Conservation (phyloP, 1,284 basidiomycete species). For the Fistulina hepatica region DNA sequence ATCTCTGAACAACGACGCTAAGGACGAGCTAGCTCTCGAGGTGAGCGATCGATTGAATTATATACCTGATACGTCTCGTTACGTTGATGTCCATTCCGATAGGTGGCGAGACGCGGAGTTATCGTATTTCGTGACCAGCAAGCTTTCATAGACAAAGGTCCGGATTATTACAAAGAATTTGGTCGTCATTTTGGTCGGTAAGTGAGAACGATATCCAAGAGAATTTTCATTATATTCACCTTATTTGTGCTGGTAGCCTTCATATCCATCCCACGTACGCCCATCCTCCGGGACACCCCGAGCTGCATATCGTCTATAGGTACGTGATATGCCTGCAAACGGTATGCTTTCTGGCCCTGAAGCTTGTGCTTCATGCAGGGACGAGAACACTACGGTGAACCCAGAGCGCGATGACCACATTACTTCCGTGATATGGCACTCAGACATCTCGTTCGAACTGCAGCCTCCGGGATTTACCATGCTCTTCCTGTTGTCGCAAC, state of each 20-base stretch:
- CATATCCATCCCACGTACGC: conserved; percentile 14
- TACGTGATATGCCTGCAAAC: no score
- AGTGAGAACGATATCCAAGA: no score
- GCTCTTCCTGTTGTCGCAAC: conserved; percentile 12
- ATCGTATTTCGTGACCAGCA: conserved; percentile 13
- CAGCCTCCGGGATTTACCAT: conserved; percentile 13
- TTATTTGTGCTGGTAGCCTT: conserved; percentile 9
- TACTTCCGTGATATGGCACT: conserved; percentile 9
- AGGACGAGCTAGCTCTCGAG: conserved; percentile 35
- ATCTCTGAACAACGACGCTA: conserved; percentile 26
- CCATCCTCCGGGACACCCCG: conserved; percentile 8
- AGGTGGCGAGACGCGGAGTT: not conserved
- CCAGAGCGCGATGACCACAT: conserved; percentile 10
- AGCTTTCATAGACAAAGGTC: conserved; percentile 11
- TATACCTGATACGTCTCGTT: conserved; percentile 2
- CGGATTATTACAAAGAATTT: conserved; percentile 13
- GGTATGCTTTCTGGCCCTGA: no score
- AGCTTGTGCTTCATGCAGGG: no score
- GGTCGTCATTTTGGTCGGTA: conserved; percentile 12
- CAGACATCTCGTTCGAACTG: conserved; percentile 10
- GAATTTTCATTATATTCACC: not conserved
- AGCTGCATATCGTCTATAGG: conserved; percentile 14
- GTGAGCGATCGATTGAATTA: conserved; percentile 13
- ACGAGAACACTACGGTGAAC: conserved; percentile 11
- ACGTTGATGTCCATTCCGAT: not conserved